phyloP scores from a whole-genome alignment of 306 rosid species.

The Urtica urens region DNA sequence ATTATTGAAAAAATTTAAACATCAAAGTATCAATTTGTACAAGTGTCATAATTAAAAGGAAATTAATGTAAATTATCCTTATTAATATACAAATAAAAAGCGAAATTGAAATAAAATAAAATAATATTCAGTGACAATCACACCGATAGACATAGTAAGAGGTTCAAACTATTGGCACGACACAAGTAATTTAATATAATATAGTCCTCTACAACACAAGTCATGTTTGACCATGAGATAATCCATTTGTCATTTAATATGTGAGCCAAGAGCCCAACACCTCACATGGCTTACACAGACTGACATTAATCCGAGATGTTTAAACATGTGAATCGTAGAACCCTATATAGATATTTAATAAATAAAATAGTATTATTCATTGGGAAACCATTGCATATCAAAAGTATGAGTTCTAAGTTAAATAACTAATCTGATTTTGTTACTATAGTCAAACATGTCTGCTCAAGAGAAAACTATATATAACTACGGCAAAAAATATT shows the following conservation, averaged over 20 bases:
- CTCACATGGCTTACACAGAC: slow-evolving; percentile 74
- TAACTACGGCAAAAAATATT: no score
- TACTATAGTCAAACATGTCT: slow-evolving; percentile 37
- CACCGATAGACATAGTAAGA: slow-evolving; percentile 27
- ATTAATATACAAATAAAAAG: slow-evolving; percentile 3
- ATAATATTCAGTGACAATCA: slow-evolving; percentile 23
- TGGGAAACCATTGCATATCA: slow-evolving; percentile 22
- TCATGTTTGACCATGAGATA: slow-evolving; percentile 49
- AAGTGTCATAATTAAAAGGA: no score
- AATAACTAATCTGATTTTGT: slow-evolving; percentile 25
- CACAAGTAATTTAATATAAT: slow-evolving; percentile 4
- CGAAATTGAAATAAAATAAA: slow-evolving; percentile 14
- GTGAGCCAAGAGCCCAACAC: slow-evolving; percentile 28
- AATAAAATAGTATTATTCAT: slow-evolving; percentile 17
- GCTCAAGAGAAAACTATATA: slow-evolving; percentile 5
- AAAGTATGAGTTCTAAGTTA: slow-evolving; percentile 12
- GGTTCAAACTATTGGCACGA: slow-evolving; percentile 12
- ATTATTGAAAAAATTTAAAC: no score
- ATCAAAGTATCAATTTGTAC: no score
- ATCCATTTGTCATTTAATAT: slow-evolving; percentile 45
- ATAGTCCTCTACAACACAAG: slow-evolving; percentile 39
- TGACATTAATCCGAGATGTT: slow-evolving; percentile 41
- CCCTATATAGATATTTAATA: background rate
- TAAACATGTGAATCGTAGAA: slow-evolving; percentile 35
- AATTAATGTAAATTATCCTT: no score